Evolutionary conservation across 169 alveolate species (phyloP).

Genomic region (Ichthyophthirius multifiliis): DNA sequence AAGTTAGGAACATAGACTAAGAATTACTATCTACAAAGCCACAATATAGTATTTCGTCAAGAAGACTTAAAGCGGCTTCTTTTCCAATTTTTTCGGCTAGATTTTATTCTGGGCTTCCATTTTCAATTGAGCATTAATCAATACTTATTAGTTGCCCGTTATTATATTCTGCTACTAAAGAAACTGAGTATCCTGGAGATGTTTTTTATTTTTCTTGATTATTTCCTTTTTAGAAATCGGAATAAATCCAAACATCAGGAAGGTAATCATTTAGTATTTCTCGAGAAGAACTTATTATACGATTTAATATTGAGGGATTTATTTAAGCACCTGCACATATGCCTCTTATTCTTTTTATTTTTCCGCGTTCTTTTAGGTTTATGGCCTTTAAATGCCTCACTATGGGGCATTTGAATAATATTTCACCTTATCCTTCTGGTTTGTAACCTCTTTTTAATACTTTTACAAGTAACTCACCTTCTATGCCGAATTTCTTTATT

Average conservation of each 20-base stretch:
- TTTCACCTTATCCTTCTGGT: conserved; percentile 72
- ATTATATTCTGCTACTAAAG: conserved; percentile 72
- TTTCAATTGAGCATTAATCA: conserved; percentile 52
- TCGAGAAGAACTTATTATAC: conserved; percentile 63
- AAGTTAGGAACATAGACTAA: conserved; percentile 49
- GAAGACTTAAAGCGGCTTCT: conserved; percentile 58
- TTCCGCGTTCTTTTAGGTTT: conserved; percentile 68
- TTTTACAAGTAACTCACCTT: conserved; percentile 58
- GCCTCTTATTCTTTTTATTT: conserved; percentile 74
- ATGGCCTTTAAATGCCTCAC: conserved; percentile 60
- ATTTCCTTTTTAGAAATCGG: conserved; percentile 64
- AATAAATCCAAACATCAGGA: conserved; percentile 84
- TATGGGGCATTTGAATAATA: conserved; percentile 47
- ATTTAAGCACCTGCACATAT: conserved; percentile 63
- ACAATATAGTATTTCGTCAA: conserved; percentile 69
- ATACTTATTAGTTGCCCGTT: conserved; percentile 61
- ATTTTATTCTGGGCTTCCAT: conserved; percentile 25
- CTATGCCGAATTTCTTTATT: conserved; percentile 54
- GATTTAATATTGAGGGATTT: conserved; percentile 54
- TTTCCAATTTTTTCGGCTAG: conserved; percentile 70
- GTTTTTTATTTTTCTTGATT: conserved; percentile 53
- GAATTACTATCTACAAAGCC: conserved; percentile 61
- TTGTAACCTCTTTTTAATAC: conserved; percentile 64
- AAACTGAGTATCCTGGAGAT: conserved; percentile 70
- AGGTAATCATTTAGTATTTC: conserved; percentile 74